Evolutionary conservation across 106 monocot genomes (phyloP).

Genomic region (Dendrobium officinale): DNA sequence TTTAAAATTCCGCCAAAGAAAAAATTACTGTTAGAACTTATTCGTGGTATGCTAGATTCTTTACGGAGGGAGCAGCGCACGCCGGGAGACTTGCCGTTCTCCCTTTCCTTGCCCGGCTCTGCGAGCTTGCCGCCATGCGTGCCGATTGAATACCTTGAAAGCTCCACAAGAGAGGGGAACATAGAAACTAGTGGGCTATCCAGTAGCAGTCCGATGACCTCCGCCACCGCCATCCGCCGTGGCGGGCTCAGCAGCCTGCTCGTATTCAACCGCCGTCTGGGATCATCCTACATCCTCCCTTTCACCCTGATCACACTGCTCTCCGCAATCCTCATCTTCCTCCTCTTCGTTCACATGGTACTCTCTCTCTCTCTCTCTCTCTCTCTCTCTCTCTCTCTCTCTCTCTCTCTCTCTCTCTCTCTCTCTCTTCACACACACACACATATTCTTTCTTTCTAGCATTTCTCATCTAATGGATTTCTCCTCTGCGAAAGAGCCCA

Average conservation of each 20-base stretch:
- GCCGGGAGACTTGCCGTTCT: no score
- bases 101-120: no score
- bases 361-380: background rate
- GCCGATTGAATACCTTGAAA: background rate
- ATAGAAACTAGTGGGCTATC: background rate
- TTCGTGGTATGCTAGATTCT: no score
- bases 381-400: background rate
- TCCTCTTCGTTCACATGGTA: conserved; percentile 24
- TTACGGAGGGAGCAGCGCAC: no score
- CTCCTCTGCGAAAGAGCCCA: conserved; percentile 1
- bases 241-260: background rate
- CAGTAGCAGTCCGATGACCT: background rate
- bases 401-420: background rate
- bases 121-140: background rate
- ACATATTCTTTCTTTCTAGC: background rate
- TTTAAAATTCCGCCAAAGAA: no score
- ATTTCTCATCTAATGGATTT: background rate
- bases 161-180: background rate
- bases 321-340: conserved; percentile 15
- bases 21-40: no score
- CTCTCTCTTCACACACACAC: no score
- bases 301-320: conserved; percentile 11
- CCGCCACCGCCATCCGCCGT: background rate
- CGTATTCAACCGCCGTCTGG: background rate
- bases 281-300: conserved; percentile 5